Base-by-base conservation (phyloP, 495 filamentous ascomycete genomes). In the Neurospora sp. region DNA sequence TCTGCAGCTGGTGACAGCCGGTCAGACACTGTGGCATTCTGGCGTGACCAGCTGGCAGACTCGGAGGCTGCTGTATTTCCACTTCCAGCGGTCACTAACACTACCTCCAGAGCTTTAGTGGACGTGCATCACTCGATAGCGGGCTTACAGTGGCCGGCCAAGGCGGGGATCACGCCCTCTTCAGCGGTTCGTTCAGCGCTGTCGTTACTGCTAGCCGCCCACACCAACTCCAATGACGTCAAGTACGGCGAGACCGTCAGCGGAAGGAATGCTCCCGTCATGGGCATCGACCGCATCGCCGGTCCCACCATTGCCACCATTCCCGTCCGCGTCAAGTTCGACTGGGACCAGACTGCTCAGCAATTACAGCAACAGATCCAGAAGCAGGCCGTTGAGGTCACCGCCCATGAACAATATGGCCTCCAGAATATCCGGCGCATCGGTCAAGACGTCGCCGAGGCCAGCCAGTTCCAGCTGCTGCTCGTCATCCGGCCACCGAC, bases 281-380 rank as follows among this genome's bases (percentile, higher is more conserved):
- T 76, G 3, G 86, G 83, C 31, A 77, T 90, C 20, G 78, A 80
- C 8, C 77, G 81, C 27, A 85, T 89, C 65, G 75, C 81, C 6
- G 88, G 87, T 0, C 84, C 89, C 0, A 81, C 89, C 1, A 85
- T 91, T 53, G 83, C 89, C 16, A 90, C 90, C 0, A 77, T 90
- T 0, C 90, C 90, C 9, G 42, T 44, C 42, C 42, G 42, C 42
- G 42, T 44, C 4, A 71, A 47, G 2, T 27, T 80, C 5, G 47
- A 68, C 35, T 41, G 47, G 22, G 73, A 73, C 9, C 69, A 68
- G 53, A 14, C 39, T 18, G n/a, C 79, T 3, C 41, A 37, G 14
- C 59, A 65, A 1, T 79, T 78, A 35, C 65, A 81, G 41, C n/a
- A 69, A 2, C 40, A 40, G 7, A 39, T 86, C 2, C 85, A 87